Evolutionary conservation across 768 basidiomycete genomes (phyloP).

Genomic region (Russula dissimulans): DNA sequence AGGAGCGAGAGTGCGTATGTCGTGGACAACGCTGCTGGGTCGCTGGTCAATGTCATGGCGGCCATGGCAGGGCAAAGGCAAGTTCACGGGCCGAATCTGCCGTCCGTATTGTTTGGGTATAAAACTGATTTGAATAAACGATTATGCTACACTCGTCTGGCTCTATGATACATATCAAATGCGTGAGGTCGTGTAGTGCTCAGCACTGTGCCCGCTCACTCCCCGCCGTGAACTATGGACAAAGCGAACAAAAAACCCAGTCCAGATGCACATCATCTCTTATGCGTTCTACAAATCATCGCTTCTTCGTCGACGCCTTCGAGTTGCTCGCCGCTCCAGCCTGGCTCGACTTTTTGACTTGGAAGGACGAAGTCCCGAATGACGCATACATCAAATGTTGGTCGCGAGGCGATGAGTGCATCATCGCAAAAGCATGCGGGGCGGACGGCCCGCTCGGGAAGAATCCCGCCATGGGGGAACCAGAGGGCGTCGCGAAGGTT

Average conservation of each 20-base stretch:
- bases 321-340: background rate
- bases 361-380: conserved; percentile 14
- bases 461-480: conserved; percentile 24
- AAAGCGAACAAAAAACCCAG: too few species aligned
- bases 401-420: conserved; percentile 30
- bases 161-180: too few species aligned
- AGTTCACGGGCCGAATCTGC: background rate
- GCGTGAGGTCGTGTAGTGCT: background rate
- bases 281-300: too few species aligned
- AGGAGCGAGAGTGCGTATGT: conserved; percentile 63
- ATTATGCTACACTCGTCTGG: too few species aligned
- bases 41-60: conserved; percentile 19
- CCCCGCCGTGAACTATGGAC: too few species aligned
- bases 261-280: background rate
- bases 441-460: conserved; percentile 29
- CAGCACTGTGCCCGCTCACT: background rate
- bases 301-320: conserved; percentile 14
- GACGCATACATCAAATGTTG: conserved; percentile 27
- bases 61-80: too few species aligned
- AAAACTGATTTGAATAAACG: too few species aligned
- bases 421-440: conserved; percentile 29
- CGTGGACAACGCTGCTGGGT: conserved; percentile 27
- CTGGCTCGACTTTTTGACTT: background rate
- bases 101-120: too few species aligned
- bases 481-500: conserved; percentile 21